These are phyloP conservation scores for Colletotrichum tamarilloi DNA, from an alignment of 2,329 filamentous ascomycete species.

Conservation along the genomic window DNA sequence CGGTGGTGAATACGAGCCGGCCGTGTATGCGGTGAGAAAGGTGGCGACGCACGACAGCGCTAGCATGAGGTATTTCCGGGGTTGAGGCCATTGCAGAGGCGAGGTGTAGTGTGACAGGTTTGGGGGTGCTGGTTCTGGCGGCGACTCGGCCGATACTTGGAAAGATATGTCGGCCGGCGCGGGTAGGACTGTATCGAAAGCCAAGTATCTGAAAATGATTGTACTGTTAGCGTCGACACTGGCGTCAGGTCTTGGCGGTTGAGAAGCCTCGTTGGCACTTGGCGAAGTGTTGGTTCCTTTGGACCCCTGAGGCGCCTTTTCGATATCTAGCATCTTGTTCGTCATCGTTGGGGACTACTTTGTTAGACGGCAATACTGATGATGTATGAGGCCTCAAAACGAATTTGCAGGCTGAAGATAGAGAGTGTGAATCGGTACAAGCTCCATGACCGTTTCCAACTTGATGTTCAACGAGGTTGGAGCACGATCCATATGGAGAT, in stretches of 20 bases:
- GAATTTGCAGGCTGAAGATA: not conserved
- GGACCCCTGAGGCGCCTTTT: slow-evolving; percentile 11
- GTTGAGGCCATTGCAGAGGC: slow-evolving; percentile 78
- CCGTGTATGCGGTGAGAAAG: slow-evolving; percentile 80
- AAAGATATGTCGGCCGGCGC: slow-evolving; percentile 36
- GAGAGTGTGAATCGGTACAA: not conserved
- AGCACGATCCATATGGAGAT: not conserved
- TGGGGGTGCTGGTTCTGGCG: slow-evolving; percentile 66
- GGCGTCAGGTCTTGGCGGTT: not conserved
- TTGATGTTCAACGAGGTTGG: not conserved
- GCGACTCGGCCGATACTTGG: slow-evolving; percentile 31
- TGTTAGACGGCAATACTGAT: slow-evolving; percentile 1
- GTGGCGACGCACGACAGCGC: slow-evolving; percentile 82
- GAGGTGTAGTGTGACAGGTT: slow-evolving; percentile 74
- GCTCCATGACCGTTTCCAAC: slow-evolving; percentile 12
- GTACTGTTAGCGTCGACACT: slow-evolving; percentile 34
- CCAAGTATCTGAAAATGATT: slow-evolving; percentile 54
- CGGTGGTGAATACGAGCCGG: slow-evolving; percentile 82
- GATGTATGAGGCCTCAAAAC: not conserved
- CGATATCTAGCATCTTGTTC: slow-evolving; percentile 1
- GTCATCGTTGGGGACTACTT: slow-evolving; percentile 13
- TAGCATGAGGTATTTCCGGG: slow-evolving; percentile 77
- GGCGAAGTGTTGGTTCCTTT: not conserved
- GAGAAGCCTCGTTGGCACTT: not conserved
- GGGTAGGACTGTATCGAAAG: slow-evolving; percentile 53